Conservation (phyloP, 106 monocot species). For the Phalaenopsis equestris region DNA sequence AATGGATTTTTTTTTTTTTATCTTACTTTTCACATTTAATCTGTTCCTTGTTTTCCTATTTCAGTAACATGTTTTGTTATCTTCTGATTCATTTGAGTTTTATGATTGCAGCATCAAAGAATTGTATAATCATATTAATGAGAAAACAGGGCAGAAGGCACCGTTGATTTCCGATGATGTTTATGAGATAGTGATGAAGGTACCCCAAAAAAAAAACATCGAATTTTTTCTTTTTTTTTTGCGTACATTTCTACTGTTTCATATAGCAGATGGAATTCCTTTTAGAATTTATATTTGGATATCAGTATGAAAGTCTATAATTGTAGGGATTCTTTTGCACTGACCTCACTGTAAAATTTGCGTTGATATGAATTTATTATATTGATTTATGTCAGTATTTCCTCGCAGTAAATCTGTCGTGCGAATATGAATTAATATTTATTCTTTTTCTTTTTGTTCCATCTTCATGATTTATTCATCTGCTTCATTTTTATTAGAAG, state of each 20-base stretch:
- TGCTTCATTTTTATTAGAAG: neutral
- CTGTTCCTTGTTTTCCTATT: too few species aligned
- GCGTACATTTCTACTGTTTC: too few species aligned
- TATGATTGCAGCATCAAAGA: constrained; percentile 53
- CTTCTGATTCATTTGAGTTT: neutral
- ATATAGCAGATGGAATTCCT: neutral
- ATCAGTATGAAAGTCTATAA: too few species aligned
- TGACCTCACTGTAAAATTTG: too few species aligned
- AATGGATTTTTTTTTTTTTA: constrained; percentile 3
- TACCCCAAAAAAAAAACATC: neutral
- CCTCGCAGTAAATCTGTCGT: neutral
- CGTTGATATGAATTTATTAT: too few species aligned
- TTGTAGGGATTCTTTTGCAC: too few species aligned
- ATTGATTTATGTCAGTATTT: neutral
- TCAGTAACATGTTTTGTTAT: neutral
- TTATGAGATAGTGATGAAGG: constrained; percentile 95
- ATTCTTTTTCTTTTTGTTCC: neutral
- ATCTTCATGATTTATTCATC: neutral
- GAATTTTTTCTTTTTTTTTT: too few species aligned
- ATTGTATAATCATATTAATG: constrained; percentile 68
- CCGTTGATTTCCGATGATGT: constrained; percentile 89
- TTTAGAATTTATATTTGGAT: neutral
- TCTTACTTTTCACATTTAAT: neutral
- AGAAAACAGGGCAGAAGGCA: constrained; percentile 63
- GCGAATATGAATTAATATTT: neutral